A percentile compares a stretch with the other conserved stretches of the same genome.
Evolutionary conservation across 73 alveolate genomes (phyloP).

Genomic region (Diophrys sp.): DNA sequence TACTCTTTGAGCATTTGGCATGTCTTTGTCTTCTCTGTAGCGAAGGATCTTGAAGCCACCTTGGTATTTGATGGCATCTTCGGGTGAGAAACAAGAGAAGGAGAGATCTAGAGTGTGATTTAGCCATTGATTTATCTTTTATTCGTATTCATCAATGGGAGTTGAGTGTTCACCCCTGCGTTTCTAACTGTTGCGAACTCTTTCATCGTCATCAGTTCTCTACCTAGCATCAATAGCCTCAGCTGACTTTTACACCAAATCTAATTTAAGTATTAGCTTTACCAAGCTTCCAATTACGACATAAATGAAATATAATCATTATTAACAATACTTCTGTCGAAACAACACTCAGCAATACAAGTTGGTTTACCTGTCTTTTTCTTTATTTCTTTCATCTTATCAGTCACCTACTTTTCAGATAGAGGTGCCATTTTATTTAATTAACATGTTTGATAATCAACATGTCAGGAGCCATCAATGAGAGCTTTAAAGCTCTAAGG

Average conservation of each 20-base stretch:
- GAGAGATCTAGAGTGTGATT: not conserved
- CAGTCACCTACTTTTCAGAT: no score
- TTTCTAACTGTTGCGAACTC: conserved; percentile 10
- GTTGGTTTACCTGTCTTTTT: not conserved
- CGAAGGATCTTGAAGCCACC: conserved; percentile 52
- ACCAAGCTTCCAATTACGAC: not conserved
- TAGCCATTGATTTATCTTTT: conserved; percentile 9
- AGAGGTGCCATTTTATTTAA: no score
- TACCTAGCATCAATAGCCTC: conserved; percentile 9
- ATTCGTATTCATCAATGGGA: conserved; percentile 2
- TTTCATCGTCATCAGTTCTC: conserved; percentile 17
- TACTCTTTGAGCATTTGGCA: conserved; percentile 42
- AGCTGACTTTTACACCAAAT: conserved; percentile 24
- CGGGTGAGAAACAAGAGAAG: conserved; percentile 19
- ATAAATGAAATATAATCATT: not conserved
- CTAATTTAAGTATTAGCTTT: not conserved
- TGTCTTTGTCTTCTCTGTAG: conserved; percentile 41
- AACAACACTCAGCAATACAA: not conserved
- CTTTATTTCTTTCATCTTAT: not conserved
- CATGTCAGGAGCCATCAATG: no score
- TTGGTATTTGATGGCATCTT: no score
- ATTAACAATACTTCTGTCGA: not conserved
- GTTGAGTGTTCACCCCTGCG: not conserved
- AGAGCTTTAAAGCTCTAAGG: no score
- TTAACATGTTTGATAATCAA: no score